Percentiles rank a stretch among this genome's conserved stretches.
phyloP scores from a whole-genome alignment of 257 asterid genomes.

The Primulina eburnea region DNA sequence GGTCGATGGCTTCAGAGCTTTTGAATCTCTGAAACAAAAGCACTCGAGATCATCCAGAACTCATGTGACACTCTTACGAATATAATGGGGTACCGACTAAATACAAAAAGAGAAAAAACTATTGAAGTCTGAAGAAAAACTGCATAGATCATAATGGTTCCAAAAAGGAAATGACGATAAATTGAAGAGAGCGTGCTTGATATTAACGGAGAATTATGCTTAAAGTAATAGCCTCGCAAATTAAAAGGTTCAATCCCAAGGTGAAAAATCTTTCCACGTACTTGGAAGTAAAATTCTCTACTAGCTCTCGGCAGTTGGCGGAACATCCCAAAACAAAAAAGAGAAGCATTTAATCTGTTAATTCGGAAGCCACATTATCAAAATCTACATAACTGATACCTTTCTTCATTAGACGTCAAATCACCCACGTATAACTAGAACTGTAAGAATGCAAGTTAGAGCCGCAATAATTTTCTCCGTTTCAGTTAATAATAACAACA shows the following conservation, averaged over 20 bases:
- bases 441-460: background rate
- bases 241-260: background rate
- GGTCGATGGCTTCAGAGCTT: background rate
- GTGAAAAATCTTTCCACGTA: background rate
- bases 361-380: background rate
- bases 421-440: background rate
- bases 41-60: background rate
- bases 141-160: background rate
- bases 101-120: background rate
- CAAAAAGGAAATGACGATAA: background rate
- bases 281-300: no score
- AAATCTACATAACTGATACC: background rate
- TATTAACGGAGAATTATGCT: background rate
- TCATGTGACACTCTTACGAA: background rate
- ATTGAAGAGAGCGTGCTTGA: background rate
- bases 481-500: no score
- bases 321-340: background rate
- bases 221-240: no score
- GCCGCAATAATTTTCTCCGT: background rate
- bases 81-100: background rate
- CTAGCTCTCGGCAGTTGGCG: background rate
- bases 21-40: background rate
- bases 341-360: background rate
- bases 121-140: background rate
- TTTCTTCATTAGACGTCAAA: background rate